Conservation (phyloP, 192 early-diverging fungal genomes). For the Rhizophagus sp. region DNA sequence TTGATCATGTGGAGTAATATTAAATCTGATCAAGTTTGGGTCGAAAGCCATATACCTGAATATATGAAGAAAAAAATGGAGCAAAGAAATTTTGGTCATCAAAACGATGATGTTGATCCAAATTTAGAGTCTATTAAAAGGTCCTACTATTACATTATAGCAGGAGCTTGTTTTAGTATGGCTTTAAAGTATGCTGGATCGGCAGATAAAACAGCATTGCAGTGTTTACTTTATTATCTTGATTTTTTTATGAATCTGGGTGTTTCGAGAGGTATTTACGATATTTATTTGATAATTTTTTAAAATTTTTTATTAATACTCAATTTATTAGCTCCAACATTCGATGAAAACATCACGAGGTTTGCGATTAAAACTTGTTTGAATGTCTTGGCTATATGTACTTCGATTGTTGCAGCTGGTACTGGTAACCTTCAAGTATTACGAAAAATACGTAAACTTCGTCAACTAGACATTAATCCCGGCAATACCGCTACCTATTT, state of each 20-base stretch:
- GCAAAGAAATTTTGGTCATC: conserved; percentile 12
- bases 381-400: conserved; percentile 62
- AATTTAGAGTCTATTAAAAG: conserved; percentile 57
- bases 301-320: not conserved
- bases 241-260: conserved; percentile 50
- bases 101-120: conserved; percentile 22
- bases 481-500: conserved; percentile 25
- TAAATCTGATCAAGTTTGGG: conserved; percentile 64
- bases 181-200: conserved; percentile 72
- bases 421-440: conserved; percentile 70
- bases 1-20: conserved; percentile 80
- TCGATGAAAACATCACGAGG: conserved; percentile 65
- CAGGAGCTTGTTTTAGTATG: conserved; percentile 69
- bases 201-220: conserved; percentile 45
- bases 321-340: conserved; percentile 44
- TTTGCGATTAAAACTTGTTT: conserved; percentile 63
- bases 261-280: conserved; percentile 38
- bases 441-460: conserved; percentile 55
- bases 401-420: conserved; percentile 79
- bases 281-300: conserved; percentile 11
- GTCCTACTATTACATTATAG: conserved; percentile 62
- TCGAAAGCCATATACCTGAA: conserved; percentile 59
- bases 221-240: conserved; percentile 52
- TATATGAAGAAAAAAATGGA: conserved; percentile 47
- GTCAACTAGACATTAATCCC: conserved; percentile 41